Percentiles rank a stretch among this genome's conserved stretches.
Conservation (phyloP, 192 early-diverging fungal species). For the Podochytrium sp. region DNA sequence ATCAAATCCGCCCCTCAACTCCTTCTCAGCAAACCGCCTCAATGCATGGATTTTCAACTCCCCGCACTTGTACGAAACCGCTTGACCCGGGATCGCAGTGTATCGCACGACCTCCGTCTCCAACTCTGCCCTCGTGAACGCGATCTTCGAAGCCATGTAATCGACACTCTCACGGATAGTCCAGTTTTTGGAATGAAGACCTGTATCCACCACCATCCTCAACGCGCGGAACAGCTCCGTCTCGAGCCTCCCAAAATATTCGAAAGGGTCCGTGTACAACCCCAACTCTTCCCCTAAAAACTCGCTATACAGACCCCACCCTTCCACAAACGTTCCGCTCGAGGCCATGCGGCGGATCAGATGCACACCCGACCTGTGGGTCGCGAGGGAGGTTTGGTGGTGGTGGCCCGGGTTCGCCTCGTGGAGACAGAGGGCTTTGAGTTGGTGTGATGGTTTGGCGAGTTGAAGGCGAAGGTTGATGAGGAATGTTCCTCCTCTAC, state of each 20-base stretch:
- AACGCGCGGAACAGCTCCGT: constrained; percentile 41
- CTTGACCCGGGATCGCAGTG: constrained; percentile 38
- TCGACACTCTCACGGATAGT: constrained; percentile 27
- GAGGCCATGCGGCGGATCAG: constrained; percentile 21
- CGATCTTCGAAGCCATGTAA: constrained; percentile 21
- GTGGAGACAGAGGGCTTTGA: constrained; percentile 26
- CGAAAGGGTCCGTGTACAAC: not conserved
- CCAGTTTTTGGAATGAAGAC: constrained; percentile 39
- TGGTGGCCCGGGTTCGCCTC: constrained; percentile 46
- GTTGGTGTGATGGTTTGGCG: not conserved
- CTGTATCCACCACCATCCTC: constrained; percentile 42
- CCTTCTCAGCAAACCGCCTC: constrained; percentile 27
- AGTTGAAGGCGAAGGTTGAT: constrained; percentile 21
- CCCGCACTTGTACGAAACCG: constrained; percentile 44
- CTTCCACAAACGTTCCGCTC: constrained; percentile 33
- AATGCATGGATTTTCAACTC: constrained; percentile 43
- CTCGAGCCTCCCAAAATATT: constrained; percentile 33
- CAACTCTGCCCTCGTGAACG: constrained; percentile 20
- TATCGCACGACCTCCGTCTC: constrained; percentile 40
- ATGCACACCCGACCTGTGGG: constrained; percentile 7
- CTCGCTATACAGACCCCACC: constrained; percentile 40
- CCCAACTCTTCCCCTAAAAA: constrained; percentile 26
- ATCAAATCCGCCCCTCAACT: constrained; percentile 35
- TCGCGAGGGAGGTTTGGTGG: constrained; percentile 29
- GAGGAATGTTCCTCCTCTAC: constrained; percentile 10